Percentiles rank a stretch among this genome's conserved stretches.
Evolutionary conservation across 129 eudicot species (phyloP).

Genomic region (Apium graveolens): DNA sequence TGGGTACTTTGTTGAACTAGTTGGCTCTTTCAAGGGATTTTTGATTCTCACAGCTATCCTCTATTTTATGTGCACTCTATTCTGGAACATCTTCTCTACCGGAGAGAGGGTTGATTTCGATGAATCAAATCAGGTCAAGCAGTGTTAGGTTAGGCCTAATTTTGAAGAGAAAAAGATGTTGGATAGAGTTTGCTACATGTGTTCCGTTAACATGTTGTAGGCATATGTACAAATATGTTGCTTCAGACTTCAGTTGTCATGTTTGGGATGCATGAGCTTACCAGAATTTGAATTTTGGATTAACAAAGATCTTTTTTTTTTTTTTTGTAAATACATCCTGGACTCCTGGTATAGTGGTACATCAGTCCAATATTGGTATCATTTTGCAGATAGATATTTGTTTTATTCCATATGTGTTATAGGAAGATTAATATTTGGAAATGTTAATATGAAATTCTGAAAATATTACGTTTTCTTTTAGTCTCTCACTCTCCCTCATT

Average conservation of each 20-base stretch:
- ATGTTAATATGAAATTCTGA: too few species aligned
- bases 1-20: slow-evolving; percentile 79
- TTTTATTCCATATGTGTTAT: too few species aligned
- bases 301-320: neutral
- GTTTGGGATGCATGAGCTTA: neutral
- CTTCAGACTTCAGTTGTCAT: neutral
- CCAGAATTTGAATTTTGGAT: neutral
- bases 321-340: neutral
- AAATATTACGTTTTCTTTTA: too few species aligned
- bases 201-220: neutral
- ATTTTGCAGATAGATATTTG: too few species aligned
- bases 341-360: too few species aligned
- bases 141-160: neutral
- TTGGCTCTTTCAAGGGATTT: slow-evolving; percentile 89
- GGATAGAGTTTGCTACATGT: neutral
- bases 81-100: slow-evolving; percentile 61
- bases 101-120: slow-evolving; percentile 86
- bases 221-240: neutral
- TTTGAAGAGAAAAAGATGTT: neutral
- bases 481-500: too few species aligned
- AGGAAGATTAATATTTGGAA: too few species aligned
- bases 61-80: slow-evolving; percentile 63
- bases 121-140: slow-evolving; percentile 29
- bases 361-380: neutral
- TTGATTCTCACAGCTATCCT: slow-evolving; percentile 68